phyloP scores from a whole-genome alignment of 441 rosid species.

The Brassica balearica region DNA sequence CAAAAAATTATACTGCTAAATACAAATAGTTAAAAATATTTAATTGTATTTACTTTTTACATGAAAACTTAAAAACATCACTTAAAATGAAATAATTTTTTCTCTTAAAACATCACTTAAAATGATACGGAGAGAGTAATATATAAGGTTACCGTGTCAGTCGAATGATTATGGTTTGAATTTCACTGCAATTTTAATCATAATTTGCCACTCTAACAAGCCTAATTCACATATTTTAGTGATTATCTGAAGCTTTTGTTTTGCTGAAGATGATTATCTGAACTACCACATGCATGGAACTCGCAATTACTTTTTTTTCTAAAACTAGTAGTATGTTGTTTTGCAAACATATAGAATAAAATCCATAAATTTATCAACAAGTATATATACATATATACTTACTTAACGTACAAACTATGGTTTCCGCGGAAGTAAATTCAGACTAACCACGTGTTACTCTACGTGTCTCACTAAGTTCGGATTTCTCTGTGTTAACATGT shows the following conservation, averaged over 20 bases:
- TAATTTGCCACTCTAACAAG: no score
- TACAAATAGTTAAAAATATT: no score
- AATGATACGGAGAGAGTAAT: no score
- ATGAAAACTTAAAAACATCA: no score
- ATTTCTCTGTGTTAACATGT: slow-evolving; percentile 12
- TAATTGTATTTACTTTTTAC: no score
- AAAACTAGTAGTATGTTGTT: not conserved
- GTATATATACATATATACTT: not conserved
- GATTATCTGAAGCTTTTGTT: not conserved
- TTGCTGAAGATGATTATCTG: not conserved
- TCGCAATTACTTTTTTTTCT: not conserved
- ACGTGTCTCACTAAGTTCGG: not conserved
- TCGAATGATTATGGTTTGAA: no score
- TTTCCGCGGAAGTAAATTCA: no score
- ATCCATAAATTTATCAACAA: not conserved
- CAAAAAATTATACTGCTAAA: no score
- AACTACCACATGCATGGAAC: not conserved
- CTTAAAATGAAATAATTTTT: no score
- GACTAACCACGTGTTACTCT: no score
- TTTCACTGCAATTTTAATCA: no score
- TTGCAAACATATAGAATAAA: slow-evolving; percentile 17
- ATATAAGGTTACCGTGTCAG: not conserved
- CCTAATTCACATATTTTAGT: not conserved
- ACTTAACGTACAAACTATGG: slow-evolving; percentile 22
- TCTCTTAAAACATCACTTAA: no score